phyloP scores from a whole-genome alignment of 768 basidiomycete genomes.

The Dacryopinax primogenitus region DNA sequence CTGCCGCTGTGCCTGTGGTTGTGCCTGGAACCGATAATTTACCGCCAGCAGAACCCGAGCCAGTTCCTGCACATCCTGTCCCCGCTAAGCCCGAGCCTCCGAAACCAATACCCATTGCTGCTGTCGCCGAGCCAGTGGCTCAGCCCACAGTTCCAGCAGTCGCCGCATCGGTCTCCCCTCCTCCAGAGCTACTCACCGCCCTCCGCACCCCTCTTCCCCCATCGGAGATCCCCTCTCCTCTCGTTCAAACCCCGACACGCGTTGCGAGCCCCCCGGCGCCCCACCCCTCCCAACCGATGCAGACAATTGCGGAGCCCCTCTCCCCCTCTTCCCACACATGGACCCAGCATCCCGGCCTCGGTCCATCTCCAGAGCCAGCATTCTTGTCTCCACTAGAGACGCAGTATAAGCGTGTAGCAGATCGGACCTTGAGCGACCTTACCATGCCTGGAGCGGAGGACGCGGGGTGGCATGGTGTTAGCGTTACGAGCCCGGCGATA shows the following conservation, averaged over 20 bases:
- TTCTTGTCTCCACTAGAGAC: constrained; percentile 15
- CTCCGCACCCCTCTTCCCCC: constrained; percentile 12
- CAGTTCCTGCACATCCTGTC: neutral
- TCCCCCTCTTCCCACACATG: neutral
- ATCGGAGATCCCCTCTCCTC: neutral
- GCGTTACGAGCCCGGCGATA: neutral
- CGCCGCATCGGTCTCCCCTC: constrained; percentile 1
- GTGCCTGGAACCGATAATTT: neutral
- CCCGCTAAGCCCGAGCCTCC: neutral
- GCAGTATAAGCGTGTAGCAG: constrained; percentile 10
- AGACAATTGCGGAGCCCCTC: constrained; percentile 4
- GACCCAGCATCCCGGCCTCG: neutral
- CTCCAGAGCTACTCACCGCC: constrained; percentile 19
- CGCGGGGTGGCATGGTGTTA: constrained; percentile 13
- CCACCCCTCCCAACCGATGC: constrained; percentile 6
- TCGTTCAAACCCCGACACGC: neutral
- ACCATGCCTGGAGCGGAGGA: constrained; percentile 16
- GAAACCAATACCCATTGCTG: neutral
- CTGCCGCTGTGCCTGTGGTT: neutral
- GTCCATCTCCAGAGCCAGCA: neutral
- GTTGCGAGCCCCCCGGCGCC: constrained; percentile 1
- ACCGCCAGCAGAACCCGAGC: neutral
- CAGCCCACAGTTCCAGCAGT: constrained; percentile 24
- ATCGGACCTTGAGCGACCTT: constrained; percentile 12
- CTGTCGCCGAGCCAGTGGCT: constrained; percentile 26